Evolutionary conservation across 2,329 filamentous ascomycete species (phyloP).

Genomic region (Pezicula neosporulosa): DNA sequence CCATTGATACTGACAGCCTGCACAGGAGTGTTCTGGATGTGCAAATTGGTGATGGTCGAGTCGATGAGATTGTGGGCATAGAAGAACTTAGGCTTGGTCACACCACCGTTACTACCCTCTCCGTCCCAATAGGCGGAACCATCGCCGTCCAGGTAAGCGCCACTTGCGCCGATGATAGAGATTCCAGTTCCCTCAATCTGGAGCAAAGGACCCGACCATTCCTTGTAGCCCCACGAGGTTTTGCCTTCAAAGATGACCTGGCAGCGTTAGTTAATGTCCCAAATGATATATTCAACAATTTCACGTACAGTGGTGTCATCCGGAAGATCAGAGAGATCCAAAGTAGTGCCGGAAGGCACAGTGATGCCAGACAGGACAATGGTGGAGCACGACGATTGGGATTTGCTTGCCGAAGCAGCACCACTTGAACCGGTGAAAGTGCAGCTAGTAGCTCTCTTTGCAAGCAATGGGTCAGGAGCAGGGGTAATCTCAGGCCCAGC

Average conservation of each 20-base stretch:
- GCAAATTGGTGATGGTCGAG: slow-evolving; percentile 44
- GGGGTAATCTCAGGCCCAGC: not conserved
- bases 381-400: slow-evolving; percentile 48
- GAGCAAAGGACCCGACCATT: slow-evolving; percentile 62
- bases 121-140: slow-evolving; percentile 59
- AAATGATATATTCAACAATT: not conserved
- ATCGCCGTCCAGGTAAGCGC: slow-evolving; percentile 50
- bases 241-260: slow-evolving; percentile 58
- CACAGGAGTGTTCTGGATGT: slow-evolving; percentile 50
- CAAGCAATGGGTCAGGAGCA: not conserved
- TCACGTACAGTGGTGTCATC: not conserved
- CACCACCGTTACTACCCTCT: slow-evolving; percentile 51
- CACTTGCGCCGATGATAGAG: slow-evolving; percentile 47
- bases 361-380: slow-evolving; percentile 50
- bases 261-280: not conserved
- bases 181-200: slow-evolving; percentile 54
- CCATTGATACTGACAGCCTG: slow-evolving; percentile 36
- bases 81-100: slow-evolving; percentile 63
- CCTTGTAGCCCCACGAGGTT: slow-evolving; percentile 63
- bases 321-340: slow-evolving; percentile 36
- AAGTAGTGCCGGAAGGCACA: slow-evolving; percentile 54
- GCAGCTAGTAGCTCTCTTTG: slow-evolving; percentile 35
- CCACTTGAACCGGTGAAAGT: slow-evolving; percentile 44
- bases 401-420: slow-evolving; percentile 41
- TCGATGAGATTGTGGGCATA: slow-evolving; percentile 45